A percentile compares a stretch with the other conserved stretches of the same genome.
These are phyloP conservation scores for Aspergillus caelatus DNA, from an alignment of 2,329 filamentous ascomycete species.

Conservation along the genomic window DNA sequence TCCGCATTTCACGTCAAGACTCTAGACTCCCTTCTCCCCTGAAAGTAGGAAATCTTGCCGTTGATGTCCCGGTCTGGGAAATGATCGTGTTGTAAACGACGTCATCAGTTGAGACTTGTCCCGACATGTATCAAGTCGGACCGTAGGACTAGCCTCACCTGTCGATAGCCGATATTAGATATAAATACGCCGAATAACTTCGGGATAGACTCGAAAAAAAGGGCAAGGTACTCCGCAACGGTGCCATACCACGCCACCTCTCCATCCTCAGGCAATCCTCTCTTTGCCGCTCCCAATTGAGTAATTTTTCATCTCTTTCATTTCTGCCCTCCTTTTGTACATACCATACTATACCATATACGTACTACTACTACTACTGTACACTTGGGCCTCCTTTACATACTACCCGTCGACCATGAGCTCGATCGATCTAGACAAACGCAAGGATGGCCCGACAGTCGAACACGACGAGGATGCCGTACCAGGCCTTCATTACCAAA, in stretches of 20 bases:
- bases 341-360: not conserved
- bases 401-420: not conserved
- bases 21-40: not conserved
- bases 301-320: not conserved
- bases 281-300: not conserved
- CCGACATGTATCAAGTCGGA: not conserved
- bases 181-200: constrained; percentile 1
- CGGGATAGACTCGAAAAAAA: not conserved
- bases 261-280: not conserved
- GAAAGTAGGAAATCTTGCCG: not conserved
- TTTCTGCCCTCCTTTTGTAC: not conserved
- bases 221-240: not conserved
- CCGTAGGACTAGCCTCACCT: not conserved
- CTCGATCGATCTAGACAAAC: not conserved
- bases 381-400: not conserved
- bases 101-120: not conserved
- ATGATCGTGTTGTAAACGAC: not conserved
- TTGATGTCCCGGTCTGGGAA: not conserved
- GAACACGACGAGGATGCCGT: constrained; percentile 1
- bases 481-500: not conserved
- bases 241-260: not conserved
- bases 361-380: not conserved
- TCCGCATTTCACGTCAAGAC: not conserved
- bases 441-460: not conserved
- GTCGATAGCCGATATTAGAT: not conserved